These are phyloP conservation scores for Lachancea cidri DNA, from an alignment of 805 yeast genomes.

Conservation along the genomic window DNA sequence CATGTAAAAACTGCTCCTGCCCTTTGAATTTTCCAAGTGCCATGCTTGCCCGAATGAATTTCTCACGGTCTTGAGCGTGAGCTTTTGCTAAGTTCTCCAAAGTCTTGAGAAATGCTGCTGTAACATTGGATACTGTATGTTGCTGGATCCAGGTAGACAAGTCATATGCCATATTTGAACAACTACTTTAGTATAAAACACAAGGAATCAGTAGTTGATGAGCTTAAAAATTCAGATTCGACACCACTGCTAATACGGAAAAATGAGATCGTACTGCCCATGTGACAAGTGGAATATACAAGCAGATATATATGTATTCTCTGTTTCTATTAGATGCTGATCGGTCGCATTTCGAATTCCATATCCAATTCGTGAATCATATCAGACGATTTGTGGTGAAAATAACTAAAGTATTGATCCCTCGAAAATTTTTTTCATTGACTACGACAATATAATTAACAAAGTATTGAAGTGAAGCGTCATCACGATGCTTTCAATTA, in stretches of 20 bases:
- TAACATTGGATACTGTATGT: conserved; percentile 19
- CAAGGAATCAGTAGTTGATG: too few species aligned
- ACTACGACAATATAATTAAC: too few species aligned
- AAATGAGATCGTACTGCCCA: too few species aligned
- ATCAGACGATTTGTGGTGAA: too few species aligned
- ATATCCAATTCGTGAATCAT: neutral
- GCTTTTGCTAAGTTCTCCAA: conserved; percentile 17
- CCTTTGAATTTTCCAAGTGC: conserved; percentile 26
- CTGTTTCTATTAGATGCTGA: neutral
- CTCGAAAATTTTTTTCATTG: too few species aligned
- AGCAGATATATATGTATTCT: too few species aligned
- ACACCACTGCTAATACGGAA: too few species aligned
- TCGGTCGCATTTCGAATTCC: neutral
- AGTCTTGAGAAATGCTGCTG: conserved; percentile 19
- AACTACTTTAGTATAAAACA: too few species aligned
- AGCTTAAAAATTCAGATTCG: too few species aligned
- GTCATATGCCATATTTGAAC: conserved; percentile 9
- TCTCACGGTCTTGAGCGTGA: conserved; percentile 10
- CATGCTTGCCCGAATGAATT: conserved; percentile 20
- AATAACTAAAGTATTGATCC: too few species aligned
- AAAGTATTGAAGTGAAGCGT: neutral
- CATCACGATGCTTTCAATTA: conserved; percentile 9
- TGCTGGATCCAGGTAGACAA: conserved; percentile 15
- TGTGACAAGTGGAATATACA: too few species aligned
- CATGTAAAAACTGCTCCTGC: conserved; percentile 10